Percentiles rank a stretch among this genome's conserved stretches.
These are phyloP conservation scores for Populus euphratica DNA, from an alignment of 345 rosid genomes.

Conservation along the genomic window DNA sequence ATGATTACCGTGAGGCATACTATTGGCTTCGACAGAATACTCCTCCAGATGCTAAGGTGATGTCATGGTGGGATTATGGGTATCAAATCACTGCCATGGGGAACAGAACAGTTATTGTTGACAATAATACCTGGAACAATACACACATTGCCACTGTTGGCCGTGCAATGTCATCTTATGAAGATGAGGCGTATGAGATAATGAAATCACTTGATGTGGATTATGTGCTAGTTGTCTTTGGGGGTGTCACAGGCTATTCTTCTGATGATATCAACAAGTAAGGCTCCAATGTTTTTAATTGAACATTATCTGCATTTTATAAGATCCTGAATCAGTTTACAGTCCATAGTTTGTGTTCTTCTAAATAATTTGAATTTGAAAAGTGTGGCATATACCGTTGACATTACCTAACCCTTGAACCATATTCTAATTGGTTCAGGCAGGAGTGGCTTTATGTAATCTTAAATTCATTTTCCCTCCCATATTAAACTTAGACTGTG, in stretches of 20 bases:
- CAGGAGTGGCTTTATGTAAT: not conserved
- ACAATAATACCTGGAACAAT: slow-evolving; percentile 99
- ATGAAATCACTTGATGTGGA: slow-evolving; percentile 95
- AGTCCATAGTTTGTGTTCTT: not conserved
- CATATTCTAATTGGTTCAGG: no score
- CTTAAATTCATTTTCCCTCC: not conserved
- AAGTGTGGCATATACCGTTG: not conserved
- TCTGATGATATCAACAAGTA: slow-evolving; percentile 99
- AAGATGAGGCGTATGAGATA: slow-evolving; percentile 91
- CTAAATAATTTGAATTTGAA: not conserved
- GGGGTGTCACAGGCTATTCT: slow-evolving; percentile 98
- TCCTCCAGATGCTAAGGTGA: slow-evolving; percentile 91
- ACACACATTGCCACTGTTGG: slow-evolving; percentile 99
- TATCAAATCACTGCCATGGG: slow-evolving; percentile 99
- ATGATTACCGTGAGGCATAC: slow-evolving; percentile 99
- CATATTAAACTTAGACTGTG: not conserved
- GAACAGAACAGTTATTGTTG: slow-evolving; percentile 97
- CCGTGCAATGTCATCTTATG: slow-evolving; percentile 98
- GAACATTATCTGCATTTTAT: not conserved
- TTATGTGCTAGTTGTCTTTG: slow-evolving; percentile 94
- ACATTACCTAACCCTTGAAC: not conserved
- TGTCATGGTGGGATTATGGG: slow-evolving; percentile 99
- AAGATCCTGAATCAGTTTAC: not conserved
- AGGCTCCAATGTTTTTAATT: slow-evolving; percentile 20
- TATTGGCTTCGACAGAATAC: slow-evolving; percentile 98